These are phyloP conservation scores for Yamadazyma triangularis DNA, from an alignment of 1,139 yeast genomes.

Conservation along the genomic window DNA sequence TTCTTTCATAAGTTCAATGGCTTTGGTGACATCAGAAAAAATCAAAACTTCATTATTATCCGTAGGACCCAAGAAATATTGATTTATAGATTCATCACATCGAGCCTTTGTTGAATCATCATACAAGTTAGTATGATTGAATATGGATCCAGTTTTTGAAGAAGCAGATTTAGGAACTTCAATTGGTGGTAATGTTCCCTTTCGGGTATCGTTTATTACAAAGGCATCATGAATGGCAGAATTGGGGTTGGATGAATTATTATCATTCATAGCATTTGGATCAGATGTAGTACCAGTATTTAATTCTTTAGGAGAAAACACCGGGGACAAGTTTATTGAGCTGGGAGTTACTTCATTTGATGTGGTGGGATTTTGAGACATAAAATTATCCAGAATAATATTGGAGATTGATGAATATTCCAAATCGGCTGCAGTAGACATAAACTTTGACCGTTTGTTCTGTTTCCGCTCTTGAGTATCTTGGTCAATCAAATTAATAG, in stretches of 20 bases:
- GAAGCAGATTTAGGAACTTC: background rate
- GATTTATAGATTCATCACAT: constrained; percentile 53
- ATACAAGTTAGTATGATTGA: constrained; percentile 3
- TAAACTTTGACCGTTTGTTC: constrained; percentile 38
- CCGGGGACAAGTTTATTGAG: constrained; percentile 34
- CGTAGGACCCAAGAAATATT: constrained; percentile 48
- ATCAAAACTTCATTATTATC: constrained; percentile 29
- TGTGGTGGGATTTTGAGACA: constrained; percentile 14
- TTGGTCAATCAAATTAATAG: background rate
- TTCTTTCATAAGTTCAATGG: constrained; percentile 40
- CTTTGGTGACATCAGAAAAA: constrained; percentile 54
- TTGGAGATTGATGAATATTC: constrained; percentile 78
- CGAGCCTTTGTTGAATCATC: constrained; percentile 9
- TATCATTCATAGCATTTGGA: too few species aligned
- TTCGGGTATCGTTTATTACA: constrained; percentile 3
- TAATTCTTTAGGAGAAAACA: constrained; percentile 28
- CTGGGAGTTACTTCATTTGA: constrained; percentile 42
- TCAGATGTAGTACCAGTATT: background rate
- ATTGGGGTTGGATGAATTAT: constrained; percentile 8
- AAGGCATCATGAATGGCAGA: constrained; percentile 15
- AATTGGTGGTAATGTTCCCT: background rate
- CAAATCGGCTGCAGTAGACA: constrained; percentile 73
- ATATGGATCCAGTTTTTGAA: background rate
- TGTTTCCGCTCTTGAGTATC: background rate
- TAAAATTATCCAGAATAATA: constrained; percentile 54